A percentile compares a stretch with the other conserved stretches of the same genome.
These are phyloP conservation scores for Leptographium radiaticola DNA, from an alignment of 2,329 filamentous ascomycete species.

Conservation along the genomic window DNA sequence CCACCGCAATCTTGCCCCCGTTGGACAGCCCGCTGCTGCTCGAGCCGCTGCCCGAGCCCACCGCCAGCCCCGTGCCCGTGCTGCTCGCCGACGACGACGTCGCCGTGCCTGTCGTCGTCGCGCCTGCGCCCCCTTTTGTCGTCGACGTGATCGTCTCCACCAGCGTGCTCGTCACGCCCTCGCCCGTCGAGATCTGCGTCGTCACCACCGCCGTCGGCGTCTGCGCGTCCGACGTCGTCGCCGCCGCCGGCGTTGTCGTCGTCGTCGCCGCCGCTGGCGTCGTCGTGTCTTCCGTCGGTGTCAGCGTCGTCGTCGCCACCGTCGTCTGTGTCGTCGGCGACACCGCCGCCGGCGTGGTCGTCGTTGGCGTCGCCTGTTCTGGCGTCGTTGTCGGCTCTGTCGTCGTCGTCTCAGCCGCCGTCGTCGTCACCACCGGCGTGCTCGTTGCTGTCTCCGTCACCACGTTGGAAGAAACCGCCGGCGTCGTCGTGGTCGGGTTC, in stretches of 20 bases:
- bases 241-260: constrained; percentile 6
- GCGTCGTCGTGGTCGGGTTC: background rate
- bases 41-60: constrained; percentile 13
- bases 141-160: constrained; percentile 11
- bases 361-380: background rate
- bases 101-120: constrained; percentile 9
- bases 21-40: constrained; percentile 37
- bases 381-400: background rate
- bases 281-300: background rate
- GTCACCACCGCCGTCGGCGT: constrained; percentile 24
- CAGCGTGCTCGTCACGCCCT: constrained; percentile 9
- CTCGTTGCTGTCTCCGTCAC: background rate
- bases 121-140: constrained; percentile 8
- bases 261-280: constrained; percentile 1
- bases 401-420: background rate
- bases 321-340: background rate
- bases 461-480: background rate
- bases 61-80: constrained; percentile 16
- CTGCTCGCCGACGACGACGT: constrained; percentile 9
- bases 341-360: background rate
- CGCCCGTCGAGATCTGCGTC: constrained; percentile 20
- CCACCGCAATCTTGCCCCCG: constrained; percentile 71
- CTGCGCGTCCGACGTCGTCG: constrained; percentile 4
- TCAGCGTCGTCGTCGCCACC: background rate
- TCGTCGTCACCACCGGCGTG: constrained; percentile 3